Evolutionary conservation across 2,329 filamentous ascomycete species (phyloP), one percentile per base, ranked within the genome.

Genomic region (Talaromyces islandicus): DNA sequence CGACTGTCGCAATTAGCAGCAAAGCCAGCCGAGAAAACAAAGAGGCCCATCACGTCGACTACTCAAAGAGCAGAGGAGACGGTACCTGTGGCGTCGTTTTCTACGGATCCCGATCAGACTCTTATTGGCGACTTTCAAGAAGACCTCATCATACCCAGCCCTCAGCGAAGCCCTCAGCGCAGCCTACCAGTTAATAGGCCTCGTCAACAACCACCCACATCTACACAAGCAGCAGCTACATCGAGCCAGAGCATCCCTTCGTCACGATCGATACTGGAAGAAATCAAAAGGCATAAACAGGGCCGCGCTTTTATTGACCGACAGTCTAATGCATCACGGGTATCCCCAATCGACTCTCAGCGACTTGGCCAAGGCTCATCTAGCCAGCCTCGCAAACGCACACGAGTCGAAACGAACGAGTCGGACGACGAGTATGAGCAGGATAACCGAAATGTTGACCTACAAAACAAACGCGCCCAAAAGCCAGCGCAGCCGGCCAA

Each of bases 391-490:
- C 54, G 48, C 17, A 63, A 59, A 48, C 63, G 61, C 25, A 61
- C 56, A 50, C 54, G 52, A 35, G 35, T 54, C 35, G 38, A 21
- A 14, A 46, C 54, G 63, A 19, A 66, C 17, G 66, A 69, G 1
- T 64, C 65, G 10, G 60, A 64, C n/a, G 67, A 69, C 10, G 73
- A 74, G 52, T 68, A 69, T 10, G 74, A 75, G 53, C 77, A 80
- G 9, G 76, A 60, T 21, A 32, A 57, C 24, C 35, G 59, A 21
- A 19, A 12, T 21, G 32, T 62, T 5, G 57, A 60, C 6, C 38
- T 60, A 2, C 60, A 59, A 11, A 21, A 60, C 2, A 58, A 56
- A 25, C 61, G 61, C 19, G 60, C 57, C 3, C 60, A 62, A 38
- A 62, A 62, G 41, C 60, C 60, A 32, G 53, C 41, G n/a, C 56